These are phyloP conservation scores for Oidium heveae DNA, from an alignment of 2,329 filamentous ascomycete genomes.

Conservation along the genomic window DNA sequence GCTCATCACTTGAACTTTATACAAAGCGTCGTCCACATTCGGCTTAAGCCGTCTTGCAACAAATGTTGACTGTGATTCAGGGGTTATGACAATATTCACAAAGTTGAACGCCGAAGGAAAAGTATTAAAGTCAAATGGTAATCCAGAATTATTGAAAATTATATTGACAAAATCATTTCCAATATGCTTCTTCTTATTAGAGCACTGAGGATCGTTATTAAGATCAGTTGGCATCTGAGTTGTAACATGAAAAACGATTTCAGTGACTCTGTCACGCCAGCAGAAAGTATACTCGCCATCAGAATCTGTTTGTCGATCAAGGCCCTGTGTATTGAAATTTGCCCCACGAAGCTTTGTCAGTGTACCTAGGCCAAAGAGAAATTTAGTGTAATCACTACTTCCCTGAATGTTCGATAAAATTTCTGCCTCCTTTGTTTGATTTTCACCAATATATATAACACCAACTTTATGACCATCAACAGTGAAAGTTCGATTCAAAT, in stretches of 20 bases:
- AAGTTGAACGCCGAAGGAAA: slow-evolving; percentile 92
- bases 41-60: slow-evolving; percentile 31
- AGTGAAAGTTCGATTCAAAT: slow-evolving; percentile 69
- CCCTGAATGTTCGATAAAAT: slow-evolving; percentile 73
- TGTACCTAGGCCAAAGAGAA: slow-evolving; percentile 60
- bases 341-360: slow-evolving; percentile 59
- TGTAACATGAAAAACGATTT: slow-evolving; percentile 85
- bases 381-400: slow-evolving; percentile 67
- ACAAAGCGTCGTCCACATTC: slow-evolving; percentile 30
- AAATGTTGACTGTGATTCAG: slow-evolving; percentile 56
- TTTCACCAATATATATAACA: slow-evolving; percentile 75
- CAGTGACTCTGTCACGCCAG: slow-evolving; percentile 85
- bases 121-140: slow-evolving; percentile 68
- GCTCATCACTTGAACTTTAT: slow-evolving; percentile 72
- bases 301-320: slow-evolving; percentile 50
- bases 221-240: slow-evolving; percentile 91
- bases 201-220: slow-evolving; percentile 48
- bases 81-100: slow-evolving; percentile 87
- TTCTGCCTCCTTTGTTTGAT: slow-evolving; percentile 57
- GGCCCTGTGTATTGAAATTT: slow-evolving; percentile 75
- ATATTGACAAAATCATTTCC: slow-evolving; percentile 98
- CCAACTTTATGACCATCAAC: slow-evolving; percentile 92
- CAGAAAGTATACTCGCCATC: slow-evolving; percentile 80
- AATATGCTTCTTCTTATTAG: slow-evolving; percentile 79
- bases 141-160: slow-evolving; percentile 89